Base-by-base conservation (phyloP, 495 filamentous ascomycete genomes). In the Lasiosphaeria ovina region DNA sequence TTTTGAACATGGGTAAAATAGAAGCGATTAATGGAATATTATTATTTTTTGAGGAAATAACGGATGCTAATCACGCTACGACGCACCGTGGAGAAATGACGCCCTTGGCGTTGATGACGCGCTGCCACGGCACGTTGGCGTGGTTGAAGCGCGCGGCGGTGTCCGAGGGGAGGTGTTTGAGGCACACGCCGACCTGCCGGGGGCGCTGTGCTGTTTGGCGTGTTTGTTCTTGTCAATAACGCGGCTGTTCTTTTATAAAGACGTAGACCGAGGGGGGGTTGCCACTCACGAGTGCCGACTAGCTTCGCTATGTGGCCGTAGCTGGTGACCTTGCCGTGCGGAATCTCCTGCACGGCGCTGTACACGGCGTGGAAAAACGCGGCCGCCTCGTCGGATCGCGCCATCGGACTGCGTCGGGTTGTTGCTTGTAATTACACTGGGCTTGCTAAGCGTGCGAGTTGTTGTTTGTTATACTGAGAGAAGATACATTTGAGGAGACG, bases 101-200 rank as follows among this genome's bases (percentile, higher is more conserved):
- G 16, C 92, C 92, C 72, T 90, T 93, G 3, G 89, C 72, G 67
- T 93, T 95, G 62, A 97, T 89, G 10, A 98, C 91, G 51, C 93
- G 79, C 77, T 97, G 93, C 93, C 93, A 98, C 4, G 93, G 93
- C 10, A 97, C 92, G 65, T 90, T 97, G 16, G 73, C 79, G 58
- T 80, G 76, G 66, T 97, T 83, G 73, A 87, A 95, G 59, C 65
- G 74, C 55, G 62, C 62, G 40, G 66, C 72, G 32, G 74, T 65
- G 71, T 72, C 74, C 11, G 66, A 42, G 3, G 93, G 84, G 14
- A 98, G 86, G 64, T 94, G 87, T 69, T 96, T 97, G 1, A 97
- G 83, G 66, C 87, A 91, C 34, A 93, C 77, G 33, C 93, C 93
- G 35, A 98, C 93, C 75, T 97, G 92, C 34, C 91, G 85, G 6